Percentiles rank a stretch among this genome's conserved stretches.
Evolutionary conservation across 139 green algal species (phyloP).

Genomic region (Chlamydomonas sp.): DNA sequence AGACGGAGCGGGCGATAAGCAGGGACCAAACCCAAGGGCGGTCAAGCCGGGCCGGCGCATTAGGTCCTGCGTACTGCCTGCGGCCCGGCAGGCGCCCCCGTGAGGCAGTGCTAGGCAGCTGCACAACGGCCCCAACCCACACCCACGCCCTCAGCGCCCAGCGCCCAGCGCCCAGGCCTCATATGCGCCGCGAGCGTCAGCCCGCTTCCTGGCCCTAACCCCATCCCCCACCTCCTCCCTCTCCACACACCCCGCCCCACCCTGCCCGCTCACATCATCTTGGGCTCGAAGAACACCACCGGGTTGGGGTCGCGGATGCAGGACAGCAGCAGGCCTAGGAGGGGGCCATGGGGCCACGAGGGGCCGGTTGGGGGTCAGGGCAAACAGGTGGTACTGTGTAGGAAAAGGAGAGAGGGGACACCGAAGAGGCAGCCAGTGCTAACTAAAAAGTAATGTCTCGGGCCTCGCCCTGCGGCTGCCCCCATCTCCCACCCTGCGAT

Average conservation of each 20-base stretch:
- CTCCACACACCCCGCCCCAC: background rate
- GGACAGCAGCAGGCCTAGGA: constrained; percentile 85
- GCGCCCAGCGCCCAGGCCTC: background rate
- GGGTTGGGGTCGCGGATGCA: constrained; percentile 85
- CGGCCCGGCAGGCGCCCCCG: no score
- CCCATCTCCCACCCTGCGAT: background rate
- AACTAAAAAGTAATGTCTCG: background rate
- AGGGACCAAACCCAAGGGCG: no score
- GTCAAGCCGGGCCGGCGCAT: no score
- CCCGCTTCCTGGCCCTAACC: background rate
- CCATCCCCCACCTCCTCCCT: background rate
- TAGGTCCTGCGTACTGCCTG: no score
- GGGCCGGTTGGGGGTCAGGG: background rate
- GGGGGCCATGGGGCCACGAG: background rate
- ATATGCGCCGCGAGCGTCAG: background rate
- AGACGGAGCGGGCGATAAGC: background rate
- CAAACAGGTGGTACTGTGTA: background rate
- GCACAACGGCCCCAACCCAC: no score
- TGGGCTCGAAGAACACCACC: constrained; percentile 94
- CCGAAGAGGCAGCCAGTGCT: no score
- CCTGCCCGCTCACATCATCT: constrained; percentile 85
- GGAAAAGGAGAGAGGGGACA: background rate
- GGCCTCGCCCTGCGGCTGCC: background rate
- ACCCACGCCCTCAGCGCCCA: no score
- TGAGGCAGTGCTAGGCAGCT: no score